phyloP scores from a whole-genome alignment of 495 filamentous ascomycete genomes.

The Penicillium atrosanguineum region DNA sequence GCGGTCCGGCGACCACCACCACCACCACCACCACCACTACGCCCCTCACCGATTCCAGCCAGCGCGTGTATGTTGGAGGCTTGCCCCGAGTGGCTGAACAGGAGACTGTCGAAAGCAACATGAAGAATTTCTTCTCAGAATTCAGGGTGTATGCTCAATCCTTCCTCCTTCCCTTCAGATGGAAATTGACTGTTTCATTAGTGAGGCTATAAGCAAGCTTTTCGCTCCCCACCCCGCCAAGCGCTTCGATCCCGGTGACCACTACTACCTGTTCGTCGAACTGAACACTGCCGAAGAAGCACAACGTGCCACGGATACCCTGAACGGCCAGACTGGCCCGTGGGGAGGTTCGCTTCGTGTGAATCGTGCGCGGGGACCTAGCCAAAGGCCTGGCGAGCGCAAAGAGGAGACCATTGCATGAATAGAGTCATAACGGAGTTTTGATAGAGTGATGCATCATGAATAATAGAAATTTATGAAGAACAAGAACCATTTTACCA shows the following conservation, averaged over 20 bases:
- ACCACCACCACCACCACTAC: constrained; percentile 13
- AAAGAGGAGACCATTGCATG: neutral
- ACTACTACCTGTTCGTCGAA: constrained; percentile 70
- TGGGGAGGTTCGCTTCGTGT: constrained; percentile 49
- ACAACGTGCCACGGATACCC: constrained; percentile 42
- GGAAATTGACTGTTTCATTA: constrained; percentile 7
- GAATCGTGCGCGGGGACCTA: constrained; percentile 37
- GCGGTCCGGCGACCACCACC: constrained; percentile 22
- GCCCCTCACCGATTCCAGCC: constrained; percentile 40
- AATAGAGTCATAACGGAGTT: constrained; percentile 5
- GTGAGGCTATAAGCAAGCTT: constrained; percentile 61
- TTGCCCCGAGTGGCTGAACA: constrained; percentile 58
- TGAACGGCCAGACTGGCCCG: constrained; percentile 41
- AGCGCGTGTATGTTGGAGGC: constrained; percentile 62
- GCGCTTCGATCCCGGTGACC: constrained; percentile 50
- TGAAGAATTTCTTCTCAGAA: constrained; percentile 57
- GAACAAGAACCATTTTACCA: neutral
- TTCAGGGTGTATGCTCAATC: constrained; percentile 46
- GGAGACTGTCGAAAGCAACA: constrained; percentile 48
- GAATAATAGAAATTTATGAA: neutral
- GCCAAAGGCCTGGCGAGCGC: constrained; percentile 6
- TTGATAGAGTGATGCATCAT: neutral
- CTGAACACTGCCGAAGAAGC: constrained; percentile 56
- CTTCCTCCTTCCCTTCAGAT: neutral
- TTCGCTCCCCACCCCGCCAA: constrained; percentile 56